Conservation (phyloP, 148 eudicot species). For the Heliamphora exappendiculata region DNA sequence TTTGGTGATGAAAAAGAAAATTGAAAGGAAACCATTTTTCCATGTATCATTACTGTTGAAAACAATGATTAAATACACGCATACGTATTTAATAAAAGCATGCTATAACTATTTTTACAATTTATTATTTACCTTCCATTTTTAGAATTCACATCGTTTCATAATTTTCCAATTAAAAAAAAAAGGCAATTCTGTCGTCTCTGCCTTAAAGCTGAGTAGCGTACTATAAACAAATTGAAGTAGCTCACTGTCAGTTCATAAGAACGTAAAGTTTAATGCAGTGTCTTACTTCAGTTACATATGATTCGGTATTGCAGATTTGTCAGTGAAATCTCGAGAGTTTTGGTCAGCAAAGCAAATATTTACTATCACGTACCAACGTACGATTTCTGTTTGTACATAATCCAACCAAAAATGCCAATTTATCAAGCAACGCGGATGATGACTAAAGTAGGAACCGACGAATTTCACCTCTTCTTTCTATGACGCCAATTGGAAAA, state of each 20-base stretch:
- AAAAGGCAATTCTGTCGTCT: not conserved
- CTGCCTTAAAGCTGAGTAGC: not conserved
- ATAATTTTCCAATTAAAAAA: not conserved
- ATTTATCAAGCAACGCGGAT: too few relatives aligned
- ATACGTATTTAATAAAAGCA: too few relatives aligned
- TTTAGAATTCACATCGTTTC: not conserved
- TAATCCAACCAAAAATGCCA: not conserved
- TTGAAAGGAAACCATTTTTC: not conserved
- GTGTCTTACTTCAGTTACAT: not conserved
- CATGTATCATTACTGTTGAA: not conserved
- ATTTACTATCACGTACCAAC: too few relatives aligned
- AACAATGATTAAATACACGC: not conserved
- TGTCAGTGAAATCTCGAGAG: not conserved
- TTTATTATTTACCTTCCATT: not conserved
- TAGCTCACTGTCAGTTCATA: not conserved
- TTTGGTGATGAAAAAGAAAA: not conserved
- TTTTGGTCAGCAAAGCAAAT: not conserved
- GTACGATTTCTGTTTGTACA: not conserved
- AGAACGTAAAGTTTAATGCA: not conserved
- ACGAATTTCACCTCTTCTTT: constrained; percentile 42
- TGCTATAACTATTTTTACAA: too few relatives aligned
- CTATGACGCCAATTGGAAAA: constrained; percentile 56
- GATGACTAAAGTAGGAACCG: not conserved
- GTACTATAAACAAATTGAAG: not conserved
- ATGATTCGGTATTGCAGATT: not conserved